Evolutionary conservation across 768 basidiomycete genomes (phyloP), one percentile per base, ranked within the genome.

Genomic region (Punctularia strigosozonata): DNA sequence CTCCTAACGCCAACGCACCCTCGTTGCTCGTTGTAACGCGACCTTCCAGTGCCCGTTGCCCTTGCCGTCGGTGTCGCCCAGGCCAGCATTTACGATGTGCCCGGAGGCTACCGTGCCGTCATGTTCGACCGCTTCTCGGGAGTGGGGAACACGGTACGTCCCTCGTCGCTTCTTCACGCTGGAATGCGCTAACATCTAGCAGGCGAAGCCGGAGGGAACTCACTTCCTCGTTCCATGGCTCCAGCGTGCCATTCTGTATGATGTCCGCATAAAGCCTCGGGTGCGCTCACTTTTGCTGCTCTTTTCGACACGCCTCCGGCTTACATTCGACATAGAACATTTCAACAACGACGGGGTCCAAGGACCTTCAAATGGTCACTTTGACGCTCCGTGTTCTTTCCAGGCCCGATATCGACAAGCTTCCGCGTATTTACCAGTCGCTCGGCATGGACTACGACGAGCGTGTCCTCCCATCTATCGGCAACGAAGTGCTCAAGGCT

Each of bases 41-140:
- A 71, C 73, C 65, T 12, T 32, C 3, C 38, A 68, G 91, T 95
- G 30, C 92, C 92, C 36, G 75, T 66, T 37, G 66, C 65, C 21
- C 51, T 73, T 46, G 69, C 62, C 7, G 57, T 64, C 6, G 64
- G 62, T 1, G 46, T 65, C 21, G 47, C 66, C 26, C 65, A 74
- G 43, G 59, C 73, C 6, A 66, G 68, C 37, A 54, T 77, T 42
- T 77, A 77, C 54, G 75, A 77, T 52, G 74, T 76, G 31, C 74
- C 74, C 7, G 73, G 92, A 49, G 92, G 92, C 31, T 90, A 80
- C 62, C 72, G 85, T 41, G 92, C 92, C 25, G 92, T 99, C 47
- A 92, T 98, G 83, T 98, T 99, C 63, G 94, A 98, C 62, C 73
- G 94, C 51, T 97, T 99, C 57, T 74, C 83, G 33, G 92, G 91